Base-by-base conservation (phyloP, 2,329 filamentous ascomycete species). In the Fusarium equiseti region DNA sequence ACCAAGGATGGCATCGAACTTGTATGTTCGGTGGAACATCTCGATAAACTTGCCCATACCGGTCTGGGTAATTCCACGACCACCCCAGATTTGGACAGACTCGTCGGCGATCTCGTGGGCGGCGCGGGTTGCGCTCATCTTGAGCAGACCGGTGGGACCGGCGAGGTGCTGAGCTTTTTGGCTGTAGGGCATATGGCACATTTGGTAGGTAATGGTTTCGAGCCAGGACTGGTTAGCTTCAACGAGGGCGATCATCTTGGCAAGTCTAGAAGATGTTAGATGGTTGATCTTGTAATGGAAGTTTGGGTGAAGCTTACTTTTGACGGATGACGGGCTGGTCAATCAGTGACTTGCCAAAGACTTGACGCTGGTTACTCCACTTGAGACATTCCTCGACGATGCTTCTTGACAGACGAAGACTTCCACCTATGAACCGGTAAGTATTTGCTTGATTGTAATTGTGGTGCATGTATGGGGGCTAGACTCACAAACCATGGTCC, bases 151-250 rank as follows among this genome's bases (percentile, higher is more conserved):
- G 70, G 97, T 94, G 29, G 93, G 93, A 0, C 94, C 94, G 56
- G 91, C 92, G 3, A 97, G 87, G 74, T 91, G 86, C 76, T 89
- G 89, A 26, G 91, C 85, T 79, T 97, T 93, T 78, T 95, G 83
- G 57, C 87, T 85, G 81, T 97, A 96, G 35, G 88, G 87, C 92
- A 97, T 93, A 79, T 93, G 86, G 83, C 88, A 91, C 93, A 97
- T 97, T 78, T 97, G 93, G 83, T 94, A 93, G 22, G 93, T 94
- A 77, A 96, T 90, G 44, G 88, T 89, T 80, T 97, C 93, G 51
- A 96, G 87, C 92, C 92, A 97, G 22, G 93, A 88, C 80, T 97
- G 93, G 81, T 92, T 91, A n/a, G 92, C 86, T 80, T 97, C 93
- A 72, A 90, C 88, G 52, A 92, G 89, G 7, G 92, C 89, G 72